These are phyloP conservation scores for Fonsecaea monophora DNA, from an alignment of 2,329 filamentous ascomycete genomes.

Conservation along the genomic window DNA sequence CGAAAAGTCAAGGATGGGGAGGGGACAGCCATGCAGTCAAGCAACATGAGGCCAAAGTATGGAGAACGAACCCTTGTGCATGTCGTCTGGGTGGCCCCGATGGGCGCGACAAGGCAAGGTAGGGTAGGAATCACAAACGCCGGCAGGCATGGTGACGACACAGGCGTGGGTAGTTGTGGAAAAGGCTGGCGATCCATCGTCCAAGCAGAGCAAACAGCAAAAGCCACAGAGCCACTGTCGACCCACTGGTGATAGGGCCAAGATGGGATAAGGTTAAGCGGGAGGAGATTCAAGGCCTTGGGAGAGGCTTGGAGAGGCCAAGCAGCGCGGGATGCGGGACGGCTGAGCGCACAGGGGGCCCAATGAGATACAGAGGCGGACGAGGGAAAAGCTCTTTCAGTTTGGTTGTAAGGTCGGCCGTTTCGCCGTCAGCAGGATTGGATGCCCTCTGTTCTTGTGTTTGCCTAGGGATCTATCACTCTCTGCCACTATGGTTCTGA, in stretches of 20 bases:
- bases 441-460: background rate
- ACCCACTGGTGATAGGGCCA: background rate
- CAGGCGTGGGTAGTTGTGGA: constrained; percentile 1
- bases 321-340: constrained; percentile 9
- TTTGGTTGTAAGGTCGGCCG: background rate
- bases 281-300: background rate
- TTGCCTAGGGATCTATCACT: background rate
- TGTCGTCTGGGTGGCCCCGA: background rate
- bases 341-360: constrained; percentile 1
- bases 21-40: background rate
- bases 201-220: background rate
- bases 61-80: background rate
- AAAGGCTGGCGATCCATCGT: constrained; percentile 10
- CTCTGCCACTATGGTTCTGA: background rate
- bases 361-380: background rate
- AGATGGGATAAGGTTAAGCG: constrained; percentile 2
- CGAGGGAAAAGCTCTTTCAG: background rate
- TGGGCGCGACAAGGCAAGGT: background rate
- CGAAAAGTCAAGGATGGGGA: background rate
- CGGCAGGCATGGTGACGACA: constrained; percentile 13
- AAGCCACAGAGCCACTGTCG: background rate
- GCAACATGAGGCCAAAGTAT: background rate
- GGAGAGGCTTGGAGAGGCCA: constrained; percentile 2
- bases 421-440: background rate
- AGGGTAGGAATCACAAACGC: background rate